Evolutionary conservation across 2,329 filamentous ascomycete genomes (phyloP), one percentile per base, ranked within the genome.

Genomic region (Aureobasidium sp.): DNA sequence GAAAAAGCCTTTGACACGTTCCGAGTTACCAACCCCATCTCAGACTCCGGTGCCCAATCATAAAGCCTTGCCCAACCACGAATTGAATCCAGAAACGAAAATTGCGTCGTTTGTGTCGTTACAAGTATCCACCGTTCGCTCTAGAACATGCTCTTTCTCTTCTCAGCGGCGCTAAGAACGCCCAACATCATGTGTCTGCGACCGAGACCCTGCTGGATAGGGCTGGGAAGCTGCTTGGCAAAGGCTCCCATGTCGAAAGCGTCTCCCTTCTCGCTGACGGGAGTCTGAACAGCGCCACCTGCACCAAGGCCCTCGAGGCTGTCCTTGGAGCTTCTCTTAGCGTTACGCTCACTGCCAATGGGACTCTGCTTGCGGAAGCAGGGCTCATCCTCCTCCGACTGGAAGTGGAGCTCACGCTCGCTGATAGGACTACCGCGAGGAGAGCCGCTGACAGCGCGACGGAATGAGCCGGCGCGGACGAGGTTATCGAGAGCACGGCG

Each of bases 401-500:
- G 86, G 66, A 89, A 87, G 62, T 85, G 79, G 68, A 82, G 81
- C 60, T 85, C 84, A 64, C 82, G 86, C 78, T 97, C 94, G 59
- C 91, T 97, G 62, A 93, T 88, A 14, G 94, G 93, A 66, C 79
- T 82, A 62, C 79, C 79, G 64, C 79, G 79, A 73, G 86, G 87
- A 65, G 85, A 81, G 65, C 88, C 89, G 62, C 87, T 80, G 77
- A 83, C 80, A 63, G 78, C 83, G 61, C 93, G 90, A 63, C 94
- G 89, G 71, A 91, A 90, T 65, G 94, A 83, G 16, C 93, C 92
- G 59, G 93, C 93, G 66, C 90, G 89, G 64, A 97, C 90, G 54
- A 99, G 83, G 72, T 91, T 97, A 78, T 92, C 87, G 48, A 99
- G 86, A 30, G 94, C 94, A 69, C 89, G 91, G 66, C 93, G 91